Evolutionary conservation across 495 filamentous ascomycete species (phyloP).

Genomic region (Xylaria flabelliformis): DNA sequence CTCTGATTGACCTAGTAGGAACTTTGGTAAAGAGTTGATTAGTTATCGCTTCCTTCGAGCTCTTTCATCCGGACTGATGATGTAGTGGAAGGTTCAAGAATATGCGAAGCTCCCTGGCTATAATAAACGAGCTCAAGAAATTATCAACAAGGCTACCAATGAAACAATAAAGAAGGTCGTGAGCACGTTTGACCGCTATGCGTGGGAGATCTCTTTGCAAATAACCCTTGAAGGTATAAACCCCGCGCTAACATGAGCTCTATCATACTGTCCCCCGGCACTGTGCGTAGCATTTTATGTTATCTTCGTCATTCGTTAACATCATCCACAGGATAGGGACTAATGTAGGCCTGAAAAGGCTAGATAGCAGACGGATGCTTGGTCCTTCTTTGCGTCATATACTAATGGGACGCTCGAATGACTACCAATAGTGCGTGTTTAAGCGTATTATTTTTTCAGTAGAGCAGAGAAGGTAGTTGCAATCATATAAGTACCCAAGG

Average conservation of each 20-base stretch:
- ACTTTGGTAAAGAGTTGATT: neutral
- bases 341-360: neutral
- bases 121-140: neutral
- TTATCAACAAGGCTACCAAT: neutral
- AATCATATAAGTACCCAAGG: conserved; percentile 1
- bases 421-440: neutral
- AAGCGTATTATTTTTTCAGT: neutral
- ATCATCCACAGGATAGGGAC: neutral
- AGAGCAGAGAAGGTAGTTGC: neutral
- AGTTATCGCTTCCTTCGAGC: neutral
- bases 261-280: neutral
- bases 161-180: neutral
- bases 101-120: neutral
- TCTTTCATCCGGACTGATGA: neutral
- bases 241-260: neutral
- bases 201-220: neutral
- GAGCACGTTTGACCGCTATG: neutral
- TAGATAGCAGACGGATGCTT: neutral
- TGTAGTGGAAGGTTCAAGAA: neutral
- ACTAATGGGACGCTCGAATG: neutral
- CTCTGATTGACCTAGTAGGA: neutral
- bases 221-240: neutral
- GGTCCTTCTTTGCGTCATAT: too few species aligned
- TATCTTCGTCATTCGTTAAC: neutral
- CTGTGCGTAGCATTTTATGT: neutral